A percentile compares a stretch with the other conserved stretches of the same genome.
These are phyloP conservation scores for Dillenia suffruticosa DNA, from an alignment of 164 flowering plant species.

Conservation along the genomic window DNA sequence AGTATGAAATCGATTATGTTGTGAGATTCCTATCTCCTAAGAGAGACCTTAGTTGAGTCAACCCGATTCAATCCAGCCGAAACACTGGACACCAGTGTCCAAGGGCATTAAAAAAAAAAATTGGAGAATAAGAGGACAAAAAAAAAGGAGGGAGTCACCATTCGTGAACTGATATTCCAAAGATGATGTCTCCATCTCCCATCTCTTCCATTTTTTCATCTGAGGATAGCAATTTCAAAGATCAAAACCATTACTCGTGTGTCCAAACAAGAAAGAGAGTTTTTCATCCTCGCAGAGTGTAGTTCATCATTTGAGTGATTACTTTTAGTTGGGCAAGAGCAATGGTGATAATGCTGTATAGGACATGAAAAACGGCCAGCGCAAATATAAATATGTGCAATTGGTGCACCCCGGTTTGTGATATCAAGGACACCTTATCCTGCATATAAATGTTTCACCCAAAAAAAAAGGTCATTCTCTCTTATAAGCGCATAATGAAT, in stretches of 20 bases:
- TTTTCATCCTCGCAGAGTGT: background rate
- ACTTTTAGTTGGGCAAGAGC: slow-evolving; percentile 54
- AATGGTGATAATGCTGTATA: slow-evolving; percentile 57
- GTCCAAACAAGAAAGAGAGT: too few relatives aligned
- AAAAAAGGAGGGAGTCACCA: slow-evolving; percentile 22
- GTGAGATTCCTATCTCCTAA: too few relatives aligned
- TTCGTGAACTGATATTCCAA: slow-evolving; percentile 55
- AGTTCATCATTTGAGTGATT: background rate
- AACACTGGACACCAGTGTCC: too few relatives aligned
- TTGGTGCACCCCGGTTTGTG: slow-evolving; percentile 51
- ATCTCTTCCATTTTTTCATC: slow-evolving; percentile 72
- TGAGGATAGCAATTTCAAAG: slow-evolving; percentile 11
- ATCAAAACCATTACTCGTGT: too few relatives aligned
- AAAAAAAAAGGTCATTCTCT: background rate
- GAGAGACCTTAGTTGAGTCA: too few relatives aligned
- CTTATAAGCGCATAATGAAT: background rate
- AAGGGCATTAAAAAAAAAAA: too few relatives aligned
- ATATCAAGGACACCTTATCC: slow-evolving; percentile 45
- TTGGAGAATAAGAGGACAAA: too few relatives aligned
- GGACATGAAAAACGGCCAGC: slow-evolving; percentile 61
- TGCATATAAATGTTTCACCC: background rate
- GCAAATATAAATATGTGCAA: slow-evolving; percentile 65
- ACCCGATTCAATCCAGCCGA: too few relatives aligned
- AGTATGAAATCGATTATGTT: too few relatives aligned
- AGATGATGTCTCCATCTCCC: slow-evolving; percentile 61